Evolutionary conservation across 176 grass and related monocot species (phyloP).

Genomic region (Avena insularis): DNA sequence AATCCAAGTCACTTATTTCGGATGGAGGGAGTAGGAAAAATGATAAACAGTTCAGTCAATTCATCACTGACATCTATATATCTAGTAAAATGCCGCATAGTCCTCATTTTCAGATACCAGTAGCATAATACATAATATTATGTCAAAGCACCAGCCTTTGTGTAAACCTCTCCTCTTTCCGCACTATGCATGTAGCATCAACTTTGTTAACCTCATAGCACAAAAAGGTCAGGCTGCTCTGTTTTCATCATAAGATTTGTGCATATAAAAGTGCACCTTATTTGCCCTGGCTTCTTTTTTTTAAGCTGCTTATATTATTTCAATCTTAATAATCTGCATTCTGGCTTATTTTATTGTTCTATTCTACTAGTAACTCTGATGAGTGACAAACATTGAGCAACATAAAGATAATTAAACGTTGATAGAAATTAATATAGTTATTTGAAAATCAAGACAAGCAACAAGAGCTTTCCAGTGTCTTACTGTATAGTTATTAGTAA

Average conservation of each 20-base stretch:
- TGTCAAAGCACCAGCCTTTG: constrained; percentile 2
- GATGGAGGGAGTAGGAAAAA: neutral
- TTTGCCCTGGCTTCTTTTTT: neutral
- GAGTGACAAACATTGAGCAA: constrained; percentile 19
- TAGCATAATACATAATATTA: neutral
- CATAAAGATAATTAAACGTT: neutral
- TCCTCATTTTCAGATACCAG: neutral
- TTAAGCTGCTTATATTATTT: constrained; percentile 13
- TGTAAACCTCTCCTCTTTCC: constrained; percentile 3
- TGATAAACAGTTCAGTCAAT: neutral
- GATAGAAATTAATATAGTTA: neutral
- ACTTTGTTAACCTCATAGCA: constrained; percentile 3
- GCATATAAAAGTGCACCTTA: neutral
- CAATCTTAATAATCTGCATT: neutral
- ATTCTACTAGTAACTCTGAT: neutral
- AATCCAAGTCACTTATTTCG: too few relatives aligned
- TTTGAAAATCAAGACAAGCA: neutral
- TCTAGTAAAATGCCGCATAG: neutral
- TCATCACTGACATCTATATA: constrained; percentile 7
- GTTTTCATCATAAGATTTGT: constrained; percentile 30
- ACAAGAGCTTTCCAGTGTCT: neutral
- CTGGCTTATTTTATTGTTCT: neutral
- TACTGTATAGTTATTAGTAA: neutral
- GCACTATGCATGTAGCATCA: neutral
- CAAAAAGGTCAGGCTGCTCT: neutral